Conservation (phyloP, 2,329 filamentous ascomycete genomes). For the Trichoderma afroharzianum region DNA sequence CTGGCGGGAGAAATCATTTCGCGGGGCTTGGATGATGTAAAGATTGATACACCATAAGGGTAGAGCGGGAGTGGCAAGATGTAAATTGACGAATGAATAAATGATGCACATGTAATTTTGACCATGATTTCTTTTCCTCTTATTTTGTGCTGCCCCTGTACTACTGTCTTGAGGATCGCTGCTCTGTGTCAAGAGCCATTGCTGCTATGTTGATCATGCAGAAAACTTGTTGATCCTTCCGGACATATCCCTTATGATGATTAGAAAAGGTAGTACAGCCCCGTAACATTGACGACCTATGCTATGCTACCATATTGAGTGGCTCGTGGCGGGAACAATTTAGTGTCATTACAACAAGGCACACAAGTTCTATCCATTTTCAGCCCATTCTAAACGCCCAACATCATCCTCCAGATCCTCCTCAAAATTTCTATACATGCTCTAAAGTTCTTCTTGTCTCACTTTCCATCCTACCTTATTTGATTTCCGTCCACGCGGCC, state of each 20-base stretch:
- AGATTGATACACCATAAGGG: slow-evolving; percentile 17
- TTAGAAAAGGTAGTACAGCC: neutral
- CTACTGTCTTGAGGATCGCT: neutral
- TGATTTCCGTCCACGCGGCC: slow-evolving; percentile 45
- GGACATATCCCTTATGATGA: neutral
- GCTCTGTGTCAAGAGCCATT: neutral
- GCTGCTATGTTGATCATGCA: neutral
- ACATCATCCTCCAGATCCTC: neutral
- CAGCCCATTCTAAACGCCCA: neutral
- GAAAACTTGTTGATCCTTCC: neutral
- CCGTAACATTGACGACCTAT: neutral
- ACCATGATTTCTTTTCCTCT: neutral
- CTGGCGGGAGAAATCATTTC: slow-evolving; percentile 32
- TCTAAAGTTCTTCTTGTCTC: neutral
- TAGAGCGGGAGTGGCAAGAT: neutral
- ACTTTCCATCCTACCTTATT: slow-evolving; percentile 19
- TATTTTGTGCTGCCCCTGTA: neutral
- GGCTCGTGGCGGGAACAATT: neutral
- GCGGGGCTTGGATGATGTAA: slow-evolving; percentile 25
- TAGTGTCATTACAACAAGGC: neutral
- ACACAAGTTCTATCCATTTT: neutral
- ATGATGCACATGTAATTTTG: neutral
- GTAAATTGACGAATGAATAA: neutral
- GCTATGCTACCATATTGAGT: neutral
- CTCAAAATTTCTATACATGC: neutral